Evolutionary conservation across 169 alveolate genomes (phyloP), one percentile per base, ranked within the genome.

Genomic region (Fabrea salina): DNA sequence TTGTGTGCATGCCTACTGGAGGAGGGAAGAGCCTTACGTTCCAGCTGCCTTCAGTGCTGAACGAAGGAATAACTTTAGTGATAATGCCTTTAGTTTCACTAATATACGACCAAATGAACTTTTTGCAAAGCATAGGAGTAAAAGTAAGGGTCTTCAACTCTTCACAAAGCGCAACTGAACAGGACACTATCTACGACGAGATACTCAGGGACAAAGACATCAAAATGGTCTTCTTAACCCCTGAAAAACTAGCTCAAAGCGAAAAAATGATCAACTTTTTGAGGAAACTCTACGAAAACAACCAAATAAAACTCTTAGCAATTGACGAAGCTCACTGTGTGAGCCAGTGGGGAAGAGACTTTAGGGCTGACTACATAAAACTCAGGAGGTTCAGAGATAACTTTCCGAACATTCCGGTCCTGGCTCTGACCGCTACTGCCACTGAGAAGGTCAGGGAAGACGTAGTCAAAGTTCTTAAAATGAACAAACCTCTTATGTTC

Each of bases 251-350:
- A 71, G 86, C 94, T 51, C 70, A 92, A 75, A 92, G 98, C 22
- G 80, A 85, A 49, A 82, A 85, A 37, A 88, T 97, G 53, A 86
- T 88, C 58, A 81, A 86, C 8, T 68, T 89, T 19, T 83, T 97
- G 33, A 79, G 86, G 13, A 81, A 85, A 43, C 77, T 97, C 71
- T 85, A 96, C 71, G 72, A 78, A 43, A 86, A 89, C 40, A 90
- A 87, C 47, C 75, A 91, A 51, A 94, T 98, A 6, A 79, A 88
- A 33, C 88, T 99, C 79, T 94, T 98, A 80, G 99, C 96, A 11
- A 94, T 98, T n/a, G 99, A 98, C 85, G 99, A 98, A 85, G 99
- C 98, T 2, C 99, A 99, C 87, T 99, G 99, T 89, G 99, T 98
- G 30, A 94, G 99, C 50, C 97, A 97, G 64, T 99, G 99, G 99